Evolutionary conservation across 2,329 filamentous ascomycete species (phyloP), one percentile per base, ranked within the genome.

Genomic region (Fonsecaea multimorphosa): DNA sequence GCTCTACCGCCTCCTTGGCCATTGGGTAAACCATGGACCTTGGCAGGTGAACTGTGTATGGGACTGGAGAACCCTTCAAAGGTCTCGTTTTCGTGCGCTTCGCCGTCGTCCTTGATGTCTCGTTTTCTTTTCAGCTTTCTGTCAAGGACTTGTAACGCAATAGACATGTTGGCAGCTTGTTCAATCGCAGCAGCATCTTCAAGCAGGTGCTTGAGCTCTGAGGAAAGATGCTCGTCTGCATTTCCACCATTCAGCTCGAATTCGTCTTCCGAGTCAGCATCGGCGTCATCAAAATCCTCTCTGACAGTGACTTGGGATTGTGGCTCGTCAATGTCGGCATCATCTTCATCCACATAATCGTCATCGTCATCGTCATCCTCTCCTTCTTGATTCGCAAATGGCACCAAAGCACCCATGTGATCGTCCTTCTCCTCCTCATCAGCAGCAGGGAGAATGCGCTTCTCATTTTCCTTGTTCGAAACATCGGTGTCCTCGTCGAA

Each of bases 281-380:
- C 73, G 3, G 72, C 70, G 68, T 76, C 70, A 6, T 76, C 71
- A 34, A 70, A 69, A 46, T 70, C 64, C 55, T 68, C 70, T 66
- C 63, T 62, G 66, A 34, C 57, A 27, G 60, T 49, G 52, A 67
- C 40, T 54, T 65, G 58, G 24, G 38, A 29, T 40, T 34, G 57
- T 19, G 40, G 14, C 32, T 36, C 66, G 6, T 66, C 49, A 29
- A 59, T 63, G 22, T 38, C 63, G 16, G 46, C 49, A 12, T 65
- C 55, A 6, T 46, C 54, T 31, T 59, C 68, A 46, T 71, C 66
- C 7, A 68, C 63, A 14, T 65, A 38, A 53, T 78, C 70, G 57
- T 72, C 69, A 16, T 69, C 64, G 36, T 75, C 72, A 40, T 78
- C 76, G 19, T 75, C 74, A 36, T 75, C 38, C 64, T 67, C 52